Conservation (phyloP, 371 early-diverging fungal species). For the Choanephora cucurbitarum region DNA sequence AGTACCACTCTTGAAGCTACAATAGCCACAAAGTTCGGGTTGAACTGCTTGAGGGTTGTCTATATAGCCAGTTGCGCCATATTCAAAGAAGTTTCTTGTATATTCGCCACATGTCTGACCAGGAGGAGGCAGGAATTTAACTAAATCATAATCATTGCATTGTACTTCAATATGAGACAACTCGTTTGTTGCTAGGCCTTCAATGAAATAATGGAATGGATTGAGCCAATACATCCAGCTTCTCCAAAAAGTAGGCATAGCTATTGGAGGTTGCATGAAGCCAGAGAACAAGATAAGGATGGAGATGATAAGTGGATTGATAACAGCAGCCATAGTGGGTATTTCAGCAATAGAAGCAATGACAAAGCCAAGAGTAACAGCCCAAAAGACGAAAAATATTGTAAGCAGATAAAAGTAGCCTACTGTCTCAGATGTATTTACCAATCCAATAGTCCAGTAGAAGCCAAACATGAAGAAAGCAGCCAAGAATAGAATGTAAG, state of each 20-base stretch:
- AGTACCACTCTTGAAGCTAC: conserved; percentile 54
- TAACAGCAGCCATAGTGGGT: conserved; percentile 56
- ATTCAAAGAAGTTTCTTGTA: conserved; percentile 47
- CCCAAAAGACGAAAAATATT: conserved; percentile 54
- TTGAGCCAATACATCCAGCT: conserved; percentile 72
- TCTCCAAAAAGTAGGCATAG: conserved; percentile 71
- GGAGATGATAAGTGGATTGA: conserved; percentile 63
- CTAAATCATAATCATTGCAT: conserved; percentile 53
- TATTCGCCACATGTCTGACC: conserved; percentile 62
- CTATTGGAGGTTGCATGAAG: conserved; percentile 53
- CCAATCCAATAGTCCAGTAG: conserved; percentile 68
- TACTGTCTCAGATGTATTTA: conserved; percentile 35
- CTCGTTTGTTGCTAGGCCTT: conserved; percentile 66
- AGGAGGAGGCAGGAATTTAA: conserved; percentile 53
- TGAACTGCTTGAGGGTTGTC: conserved; percentile 43
- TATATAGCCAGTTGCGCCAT: conserved; percentile 57
- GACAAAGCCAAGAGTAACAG: conserved; percentile 62
- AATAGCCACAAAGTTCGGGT: conserved; percentile 57
- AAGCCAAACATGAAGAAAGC: conserved; percentile 53
- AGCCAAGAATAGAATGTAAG: conserved; percentile 48
- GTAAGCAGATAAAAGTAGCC: conserved; percentile 59
- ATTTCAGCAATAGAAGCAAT: conserved; percentile 64
- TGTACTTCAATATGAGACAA: conserved; percentile 43
- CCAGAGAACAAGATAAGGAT: conserved; percentile 65
- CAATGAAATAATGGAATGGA: conserved; percentile 69